These are phyloP conservation scores for Clitopilus hobsonii DNA, from an alignment of 768 basidiomycete species.

Conservation along the genomic window DNA sequence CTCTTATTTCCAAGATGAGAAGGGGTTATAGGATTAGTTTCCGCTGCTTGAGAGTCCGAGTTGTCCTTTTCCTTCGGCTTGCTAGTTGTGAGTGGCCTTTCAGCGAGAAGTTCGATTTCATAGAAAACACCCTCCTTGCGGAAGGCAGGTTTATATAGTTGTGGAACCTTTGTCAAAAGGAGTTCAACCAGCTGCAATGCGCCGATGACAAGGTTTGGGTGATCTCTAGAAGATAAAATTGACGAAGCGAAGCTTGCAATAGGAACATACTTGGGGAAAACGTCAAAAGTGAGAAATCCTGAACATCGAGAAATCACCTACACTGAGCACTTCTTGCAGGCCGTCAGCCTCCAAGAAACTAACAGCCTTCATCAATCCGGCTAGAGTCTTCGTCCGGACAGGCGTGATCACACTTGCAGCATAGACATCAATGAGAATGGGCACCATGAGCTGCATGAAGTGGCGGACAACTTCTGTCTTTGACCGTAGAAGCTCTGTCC, in stretches of 20 bases:
- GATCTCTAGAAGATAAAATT: constrained; percentile 89
- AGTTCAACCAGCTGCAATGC: constrained; percentile 93
- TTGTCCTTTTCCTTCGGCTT: constrained; percentile 42
- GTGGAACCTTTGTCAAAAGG: constrained; percentile 77
- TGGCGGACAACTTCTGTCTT: constrained; percentile 73
- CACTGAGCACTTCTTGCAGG: constrained; percentile 72
- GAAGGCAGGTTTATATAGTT: constrained; percentile 84
- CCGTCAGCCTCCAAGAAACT: constrained; percentile 81
- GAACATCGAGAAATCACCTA: too few relatives aligned
- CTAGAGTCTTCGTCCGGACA: constrained; percentile 85
- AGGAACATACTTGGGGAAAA: constrained; percentile 96
- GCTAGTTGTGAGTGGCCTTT: constrained; percentile 50
- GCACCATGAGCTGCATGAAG: constrained; percentile 87
- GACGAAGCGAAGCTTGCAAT: constrained; percentile 94
- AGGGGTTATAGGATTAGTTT: constrained; percentile 30
- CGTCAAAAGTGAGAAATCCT: too few relatives aligned
- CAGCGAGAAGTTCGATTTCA: constrained; percentile 80
- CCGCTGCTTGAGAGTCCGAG: constrained; percentile 33
- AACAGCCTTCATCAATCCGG: constrained; percentile 84
- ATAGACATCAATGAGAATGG: constrained; percentile 97
- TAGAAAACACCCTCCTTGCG: constrained; percentile 95
- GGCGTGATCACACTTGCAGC: constrained; percentile 92
- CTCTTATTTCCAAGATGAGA: constrained; percentile 63
- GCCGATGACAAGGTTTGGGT: constrained; percentile 78
- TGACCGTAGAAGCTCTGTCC: constrained; percentile 72